These are phyloP conservation scores for Abrus precatorius DNA, from an alignment of 306 rosid genomes.

Conservation along the genomic window DNA sequence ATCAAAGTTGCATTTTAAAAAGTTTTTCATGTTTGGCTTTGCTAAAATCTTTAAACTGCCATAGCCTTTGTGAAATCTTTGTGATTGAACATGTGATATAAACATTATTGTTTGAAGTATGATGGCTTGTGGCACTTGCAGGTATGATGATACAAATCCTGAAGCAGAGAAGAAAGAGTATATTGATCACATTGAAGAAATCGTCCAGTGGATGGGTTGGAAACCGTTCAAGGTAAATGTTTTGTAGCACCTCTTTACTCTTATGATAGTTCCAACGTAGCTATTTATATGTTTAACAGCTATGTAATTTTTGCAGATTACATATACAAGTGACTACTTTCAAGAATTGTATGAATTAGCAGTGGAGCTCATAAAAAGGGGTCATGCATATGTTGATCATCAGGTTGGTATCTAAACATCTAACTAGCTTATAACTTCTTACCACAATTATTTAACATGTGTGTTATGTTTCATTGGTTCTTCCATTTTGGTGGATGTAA, in stretches of 20 bases:
- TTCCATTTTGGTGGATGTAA: conserved; percentile 21
- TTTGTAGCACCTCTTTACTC: not conserved
- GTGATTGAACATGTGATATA: conserved; percentile 18
- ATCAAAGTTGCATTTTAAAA: not conserved
- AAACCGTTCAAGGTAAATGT: conserved; percentile 81
- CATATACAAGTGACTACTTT: conserved; percentile 95
- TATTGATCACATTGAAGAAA: conserved; percentile 94
- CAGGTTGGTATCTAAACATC: conserved; percentile 74
- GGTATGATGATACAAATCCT: conserved; percentile 97
- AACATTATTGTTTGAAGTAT: conserved; percentile 22
- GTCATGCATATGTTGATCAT: conserved; percentile 95
- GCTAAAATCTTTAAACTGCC: conserved; percentile 11
- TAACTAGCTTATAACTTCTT: conserved; percentile 1
- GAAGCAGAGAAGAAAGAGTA: conserved; percentile 96
- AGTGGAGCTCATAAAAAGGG: conserved; percentile 89
- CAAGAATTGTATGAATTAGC: conserved; percentile 94
- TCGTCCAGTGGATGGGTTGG: conserved; percentile 99
- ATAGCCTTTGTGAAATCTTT: too few species aligned
- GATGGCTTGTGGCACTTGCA: conserved; percentile 50
- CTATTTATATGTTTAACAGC: conserved; percentile 31
- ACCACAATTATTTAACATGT: not conserved
- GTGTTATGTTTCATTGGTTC: conserved; percentile 8
- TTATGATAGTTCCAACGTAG: not conserved
- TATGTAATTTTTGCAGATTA: conserved; percentile 66
- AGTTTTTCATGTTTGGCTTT: conserved; percentile 9